Percentiles rank a stretch among this genome's conserved stretches.
Conservation (phyloP, 805 yeast species). For the Starmerella asiatica region DNA sequence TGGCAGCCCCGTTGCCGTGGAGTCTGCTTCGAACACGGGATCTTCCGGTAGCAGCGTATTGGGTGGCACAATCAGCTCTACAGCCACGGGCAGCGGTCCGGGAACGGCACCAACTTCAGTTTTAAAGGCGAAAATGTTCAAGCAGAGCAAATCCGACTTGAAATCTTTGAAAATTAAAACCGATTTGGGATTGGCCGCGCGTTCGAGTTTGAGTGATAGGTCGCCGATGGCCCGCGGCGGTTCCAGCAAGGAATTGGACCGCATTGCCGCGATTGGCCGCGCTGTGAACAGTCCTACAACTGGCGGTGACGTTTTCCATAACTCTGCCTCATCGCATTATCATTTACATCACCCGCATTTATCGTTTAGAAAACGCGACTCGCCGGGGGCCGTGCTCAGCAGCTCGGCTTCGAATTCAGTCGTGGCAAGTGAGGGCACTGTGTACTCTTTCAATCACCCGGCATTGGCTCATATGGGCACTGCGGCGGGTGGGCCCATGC, state of each 20-base stretch:
- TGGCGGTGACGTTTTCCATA: conserved; percentile 8
- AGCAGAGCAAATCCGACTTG: conserved; percentile 24
- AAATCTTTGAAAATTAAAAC: conserved; percentile 20
- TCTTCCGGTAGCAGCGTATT: not conserved
- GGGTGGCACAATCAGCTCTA: not conserved
- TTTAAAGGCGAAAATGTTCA: conserved; percentile 27
- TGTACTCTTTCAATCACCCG: conserved; percentile 29
- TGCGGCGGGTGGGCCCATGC: conserved; percentile 12
- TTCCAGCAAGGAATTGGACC: conserved; percentile 26
- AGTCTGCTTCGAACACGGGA: not conserved
- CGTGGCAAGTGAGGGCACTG: conserved; percentile 30
- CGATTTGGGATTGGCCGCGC: conserved; percentile 22
- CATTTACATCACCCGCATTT: conserved; percentile 24
- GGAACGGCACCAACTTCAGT: too few species aligned
- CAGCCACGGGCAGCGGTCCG: conserved; percentile 2
- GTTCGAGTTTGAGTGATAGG: conserved; percentile 22
- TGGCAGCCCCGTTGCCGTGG: not conserved
- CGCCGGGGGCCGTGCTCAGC: conserved; percentile 29
- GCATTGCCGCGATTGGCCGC: conserved; percentile 28
- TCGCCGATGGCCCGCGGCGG: conserved; percentile 26
- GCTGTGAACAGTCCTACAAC: conserved; percentile 7
- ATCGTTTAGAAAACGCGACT: conserved; percentile 28
- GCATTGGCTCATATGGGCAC: not conserved
- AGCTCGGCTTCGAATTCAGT: conserved; percentile 33
- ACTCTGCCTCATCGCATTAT: conserved; percentile 21